These are phyloP conservation scores for Conoideocrella luteorostrata DNA, from an alignment of 2,329 filamentous ascomycete genomes.

Conservation along the genomic window DNA sequence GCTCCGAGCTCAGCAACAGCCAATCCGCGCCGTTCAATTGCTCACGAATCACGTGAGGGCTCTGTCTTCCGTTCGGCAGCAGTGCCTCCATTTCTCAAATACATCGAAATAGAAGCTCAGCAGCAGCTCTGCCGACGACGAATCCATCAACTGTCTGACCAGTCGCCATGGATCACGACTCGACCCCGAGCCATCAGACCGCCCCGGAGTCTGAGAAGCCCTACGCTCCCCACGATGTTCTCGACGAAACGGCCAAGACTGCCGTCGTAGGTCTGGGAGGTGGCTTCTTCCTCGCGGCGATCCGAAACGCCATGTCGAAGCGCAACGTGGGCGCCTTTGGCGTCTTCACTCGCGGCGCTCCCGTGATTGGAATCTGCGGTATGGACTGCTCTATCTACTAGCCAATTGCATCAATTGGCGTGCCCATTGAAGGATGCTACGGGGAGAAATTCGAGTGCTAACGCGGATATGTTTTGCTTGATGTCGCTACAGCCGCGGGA, in stretches of 20 bases:
- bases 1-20: conserved; percentile 7
- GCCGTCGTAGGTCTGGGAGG: conserved; percentile 57
- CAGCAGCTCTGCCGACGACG: conserved; percentile 7
- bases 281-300: conserved; percentile 66
- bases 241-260: conserved; percentile 59
- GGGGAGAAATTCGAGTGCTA: not conserved
- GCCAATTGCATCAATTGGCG: not conserved
- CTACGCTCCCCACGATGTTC: conserved; percentile 70
- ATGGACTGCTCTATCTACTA: conserved; percentile 10
- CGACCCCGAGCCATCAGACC: conserved; percentile 21
- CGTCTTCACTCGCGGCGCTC: conserved; percentile 72
- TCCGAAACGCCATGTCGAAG: conserved; percentile 82
- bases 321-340: conserved; percentile 75
- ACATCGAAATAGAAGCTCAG: too few species aligned
- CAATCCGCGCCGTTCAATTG: conserved; percentile 30
- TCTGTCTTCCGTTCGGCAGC: not conserved
- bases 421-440: not conserved
- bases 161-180: conserved; percentile 27
- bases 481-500: conserved; percentile 44
- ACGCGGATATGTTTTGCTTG: not conserved
- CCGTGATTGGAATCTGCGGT: conserved; percentile 54
- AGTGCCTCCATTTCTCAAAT: not conserved
- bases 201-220: conserved; percentile 18
- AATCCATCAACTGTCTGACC: conserved; percentile 12
- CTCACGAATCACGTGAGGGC: conserved; percentile 28